A percentile compares a stretch with the other conserved stretches of the same genome.
These are phyloP conservation scores for Camellia oleifera DNA, from an alignment of 179 eudicot genomes.

Conservation along the genomic window DNA sequence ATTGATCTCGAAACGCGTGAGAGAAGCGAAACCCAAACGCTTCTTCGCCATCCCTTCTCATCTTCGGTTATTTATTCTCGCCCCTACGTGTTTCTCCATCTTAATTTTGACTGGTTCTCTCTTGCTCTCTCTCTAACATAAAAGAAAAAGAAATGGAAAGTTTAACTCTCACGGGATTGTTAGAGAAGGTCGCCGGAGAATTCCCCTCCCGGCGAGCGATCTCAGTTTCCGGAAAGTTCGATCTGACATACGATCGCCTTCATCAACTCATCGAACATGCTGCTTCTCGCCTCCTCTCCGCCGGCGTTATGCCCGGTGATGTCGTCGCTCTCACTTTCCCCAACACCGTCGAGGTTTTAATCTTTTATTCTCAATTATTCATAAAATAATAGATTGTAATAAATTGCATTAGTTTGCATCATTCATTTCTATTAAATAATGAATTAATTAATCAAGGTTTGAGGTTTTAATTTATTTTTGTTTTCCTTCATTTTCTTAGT, in stretches of 20 bases:
- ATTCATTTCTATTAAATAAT: neutral
- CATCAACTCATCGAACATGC: conserved; percentile 38
- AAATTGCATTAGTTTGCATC: neutral
- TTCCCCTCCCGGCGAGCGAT: conserved; percentile 46
- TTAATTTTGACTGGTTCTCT: neutral
- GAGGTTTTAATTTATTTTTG: neutral
- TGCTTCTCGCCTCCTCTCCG: conserved; percentile 33
- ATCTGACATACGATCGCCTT: conserved; percentile 37
- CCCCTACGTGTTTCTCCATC: neutral
- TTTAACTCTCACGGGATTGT: conserved; percentile 44
- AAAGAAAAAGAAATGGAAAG: conserved; percentile 21
- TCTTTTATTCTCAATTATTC: neutral
- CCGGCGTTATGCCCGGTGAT: conserved; percentile 52
- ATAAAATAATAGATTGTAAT: too few relatives aligned
- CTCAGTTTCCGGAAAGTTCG: conserved; percentile 53
- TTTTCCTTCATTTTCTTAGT: neutral
- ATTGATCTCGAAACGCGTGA: too few relatives aligned
- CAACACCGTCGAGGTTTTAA: conserved; percentile 59
- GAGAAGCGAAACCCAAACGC: too few relatives aligned
- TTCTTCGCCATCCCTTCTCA: too few relatives aligned
- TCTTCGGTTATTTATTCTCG: too few relatives aligned
- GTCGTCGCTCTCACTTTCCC: conserved; percentile 72
- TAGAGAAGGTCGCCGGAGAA: conserved; percentile 36
- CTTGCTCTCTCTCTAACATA: too few relatives aligned
- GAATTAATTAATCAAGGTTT: neutral